Percentiles rank a stretch among this genome's conserved stretches.
These are phyloP conservation scores for Petasospora rhodanensis DNA, from an alignment of 1,139 yeast genomes.

Conservation along the genomic window DNA sequence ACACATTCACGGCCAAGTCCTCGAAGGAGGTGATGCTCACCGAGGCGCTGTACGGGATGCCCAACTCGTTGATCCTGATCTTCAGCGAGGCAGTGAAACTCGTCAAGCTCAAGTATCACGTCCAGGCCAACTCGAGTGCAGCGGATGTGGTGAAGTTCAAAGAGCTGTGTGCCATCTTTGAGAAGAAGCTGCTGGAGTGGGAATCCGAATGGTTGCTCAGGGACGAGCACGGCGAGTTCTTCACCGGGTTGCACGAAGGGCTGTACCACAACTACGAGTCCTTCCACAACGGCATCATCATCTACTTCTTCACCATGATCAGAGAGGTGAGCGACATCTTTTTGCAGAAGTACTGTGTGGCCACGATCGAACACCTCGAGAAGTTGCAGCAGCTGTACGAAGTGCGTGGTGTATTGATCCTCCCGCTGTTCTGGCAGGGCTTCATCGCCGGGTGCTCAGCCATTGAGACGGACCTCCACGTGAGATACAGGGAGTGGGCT, in stretches of 20 bases:
- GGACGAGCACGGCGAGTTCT: conserved; percentile 30
- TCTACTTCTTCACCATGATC: conserved; percentile 71
- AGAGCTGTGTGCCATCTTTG: conserved; percentile 44
- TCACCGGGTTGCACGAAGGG: conserved; percentile 56
- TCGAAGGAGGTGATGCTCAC: conserved; percentile 62
- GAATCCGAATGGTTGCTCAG: conserved; percentile 45
- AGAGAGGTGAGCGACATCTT: conserved; percentile 44
- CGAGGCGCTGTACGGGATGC: conserved; percentile 80
- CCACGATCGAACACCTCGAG: conserved; percentile 62
- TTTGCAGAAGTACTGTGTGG: conserved; percentile 57
- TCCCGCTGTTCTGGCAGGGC: conserved; percentile 86
- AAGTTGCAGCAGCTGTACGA: conserved; percentile 55
- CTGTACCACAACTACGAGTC: conserved; percentile 82
- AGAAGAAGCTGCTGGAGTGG: conserved; percentile 57
- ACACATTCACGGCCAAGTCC: conserved; percentile 36
- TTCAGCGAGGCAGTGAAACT: conserved; percentile 69
- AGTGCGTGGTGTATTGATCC: conserved; percentile 51
- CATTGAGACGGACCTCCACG: conserved; percentile 50
- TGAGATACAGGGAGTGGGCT: conserved; percentile 75
- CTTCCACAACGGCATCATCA: conserved; percentile 67
- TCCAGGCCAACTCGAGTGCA: conserved; percentile 31
- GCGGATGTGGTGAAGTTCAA: conserved; percentile 34
- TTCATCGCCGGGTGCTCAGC: conserved; percentile 89
- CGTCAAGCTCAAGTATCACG: conserved; percentile 56
- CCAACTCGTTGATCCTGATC: conserved; percentile 69